These are phyloP conservation scores for Cruciata laevipes DNA, from an alignment of 257 asterid species.

Conservation along the genomic window DNA sequence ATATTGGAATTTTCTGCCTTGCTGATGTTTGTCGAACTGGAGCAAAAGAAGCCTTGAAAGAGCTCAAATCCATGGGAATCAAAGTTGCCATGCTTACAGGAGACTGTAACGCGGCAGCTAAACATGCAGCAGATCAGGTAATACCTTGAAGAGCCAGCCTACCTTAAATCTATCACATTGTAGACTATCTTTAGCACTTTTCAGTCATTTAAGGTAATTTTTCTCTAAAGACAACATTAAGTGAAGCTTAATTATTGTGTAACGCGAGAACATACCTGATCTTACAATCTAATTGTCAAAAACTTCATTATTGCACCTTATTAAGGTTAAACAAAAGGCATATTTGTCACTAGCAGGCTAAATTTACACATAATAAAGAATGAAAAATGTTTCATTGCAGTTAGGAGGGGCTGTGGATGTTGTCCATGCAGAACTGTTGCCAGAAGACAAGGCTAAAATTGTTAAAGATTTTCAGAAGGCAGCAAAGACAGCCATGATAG, in stretches of 20 bases:
- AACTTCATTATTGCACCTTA: too few relatives aligned
- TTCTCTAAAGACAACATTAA: background rate
- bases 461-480: slow-evolving; percentile 50
- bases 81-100: slow-evolving; percentile 80
- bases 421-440: slow-evolving; percentile 62
- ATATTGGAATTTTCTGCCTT: slow-evolving; percentile 50
- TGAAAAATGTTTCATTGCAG: slow-evolving; percentile 21
- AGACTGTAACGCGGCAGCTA: slow-evolving; percentile 69
- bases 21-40: slow-evolving; percentile 78
- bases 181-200: background rate
- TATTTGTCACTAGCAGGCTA: background rate
- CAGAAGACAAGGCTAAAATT: slow-evolving; percentile 56
- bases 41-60: slow-evolving; percentile 66
- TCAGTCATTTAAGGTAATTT: background rate
- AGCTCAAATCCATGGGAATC: slow-evolving; percentile 57
- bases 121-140: slow-evolving; percentile 65
- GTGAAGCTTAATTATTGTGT: background rate
- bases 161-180: background rate
- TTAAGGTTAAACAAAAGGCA: background rate
- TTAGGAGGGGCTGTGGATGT: slow-evolving; percentile 48
- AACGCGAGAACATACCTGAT: too few relatives aligned
- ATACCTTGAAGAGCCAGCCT: too few relatives aligned
- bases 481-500: slow-evolving; percentile 69
- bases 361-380: background rate
- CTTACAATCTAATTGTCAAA: too few relatives aligned